A percentile compares a stretch with the other conserved stretches of the same genome.
phyloP scores from a whole-genome alignment of 2,329 filamentous ascomycete genomes.

The Graphium sp. region DNA sequence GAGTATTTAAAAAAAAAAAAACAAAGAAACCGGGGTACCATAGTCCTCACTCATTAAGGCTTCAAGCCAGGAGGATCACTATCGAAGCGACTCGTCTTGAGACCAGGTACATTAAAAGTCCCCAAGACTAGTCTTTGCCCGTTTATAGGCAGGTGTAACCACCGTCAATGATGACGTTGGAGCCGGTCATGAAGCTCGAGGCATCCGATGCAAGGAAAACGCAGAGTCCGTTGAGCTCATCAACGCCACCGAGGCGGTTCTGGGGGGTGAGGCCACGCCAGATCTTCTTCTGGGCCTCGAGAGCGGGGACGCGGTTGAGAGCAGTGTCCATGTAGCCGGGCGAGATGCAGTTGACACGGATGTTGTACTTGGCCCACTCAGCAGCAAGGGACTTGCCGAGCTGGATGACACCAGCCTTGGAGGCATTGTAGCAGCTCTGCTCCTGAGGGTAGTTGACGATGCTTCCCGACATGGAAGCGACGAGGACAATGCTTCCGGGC shows the following conservation, averaged over 20 bases:
- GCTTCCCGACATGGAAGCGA: slow-evolving; percentile 68
- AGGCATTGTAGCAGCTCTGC: slow-evolving; percentile 70
- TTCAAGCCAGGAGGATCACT: too few relatives aligned
- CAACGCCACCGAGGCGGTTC: slow-evolving; percentile 82
- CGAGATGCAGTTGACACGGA: slow-evolving; percentile 72
- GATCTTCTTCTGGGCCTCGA: slow-evolving; percentile 25
- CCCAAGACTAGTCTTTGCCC: too few relatives aligned
- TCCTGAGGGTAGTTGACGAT: slow-evolving; percentile 79
- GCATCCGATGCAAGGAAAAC: slow-evolving; percentile 75
- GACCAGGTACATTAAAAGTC: too few relatives aligned
- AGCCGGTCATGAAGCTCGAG: slow-evolving; percentile 52
- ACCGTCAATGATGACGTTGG: slow-evolving; percentile 69
- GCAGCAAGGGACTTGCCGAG: slow-evolving; percentile 67
- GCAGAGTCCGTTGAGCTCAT: slow-evolving; percentile 87
- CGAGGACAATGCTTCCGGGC: slow-evolving; percentile 57
- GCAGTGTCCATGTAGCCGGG: slow-evolving; percentile 81
- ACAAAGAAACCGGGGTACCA: too few relatives aligned
- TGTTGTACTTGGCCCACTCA: slow-evolving; percentile 69
- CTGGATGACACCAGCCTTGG: slow-evolving; percentile 66
- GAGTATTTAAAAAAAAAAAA: too few relatives aligned
- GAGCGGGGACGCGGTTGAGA: slow-evolving; percentile 32
- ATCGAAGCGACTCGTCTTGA: too few relatives aligned
- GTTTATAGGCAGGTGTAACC: too few relatives aligned
- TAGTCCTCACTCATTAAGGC: too few relatives aligned
- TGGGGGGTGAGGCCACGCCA: slow-evolving; percentile 88